phyloP scores from a whole-genome alignment of 208 protist species.

The Trypanosoma vivax region DNA sequence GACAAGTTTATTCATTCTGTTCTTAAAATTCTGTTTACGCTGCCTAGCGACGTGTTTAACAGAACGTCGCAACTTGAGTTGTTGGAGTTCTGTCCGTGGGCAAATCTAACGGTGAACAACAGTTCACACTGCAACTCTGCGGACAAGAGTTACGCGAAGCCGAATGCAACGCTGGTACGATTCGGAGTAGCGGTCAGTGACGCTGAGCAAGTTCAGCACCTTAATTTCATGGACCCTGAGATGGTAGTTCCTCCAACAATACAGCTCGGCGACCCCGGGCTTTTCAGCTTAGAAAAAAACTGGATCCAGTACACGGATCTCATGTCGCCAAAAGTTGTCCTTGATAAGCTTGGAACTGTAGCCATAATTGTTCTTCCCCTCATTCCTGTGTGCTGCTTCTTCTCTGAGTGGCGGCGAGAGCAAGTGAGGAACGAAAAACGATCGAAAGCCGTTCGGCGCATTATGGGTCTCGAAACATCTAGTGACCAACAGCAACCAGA shows the following conservation, averaged over 20 bases:
- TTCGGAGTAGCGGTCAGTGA: conserved; percentile 3
- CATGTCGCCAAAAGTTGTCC: not conserved
- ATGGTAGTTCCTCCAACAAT: not conserved
- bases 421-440: not conserved
- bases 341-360: not conserved
- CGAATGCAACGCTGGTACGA: conserved; percentile 4
- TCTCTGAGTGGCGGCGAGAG: conserved; percentile 5
- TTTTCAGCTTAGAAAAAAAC: not conserved
- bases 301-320: not conserved
- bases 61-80: conserved; percentile 6
- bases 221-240: not conserved
- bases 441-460: conserved; percentile 6
- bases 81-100: conserved; percentile 17
- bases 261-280: conserved; percentile 1
- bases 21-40: not conserved
- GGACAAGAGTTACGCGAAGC: too few relatives aligned
- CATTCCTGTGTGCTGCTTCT: not conserved
- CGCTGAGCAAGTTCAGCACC: not conserved
- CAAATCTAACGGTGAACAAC: not conserved
- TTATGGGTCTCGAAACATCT: not conserved
- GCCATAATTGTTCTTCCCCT: conserved; percentile 5
- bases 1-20: conserved; percentile 2
- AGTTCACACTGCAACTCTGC: conserved; percentile 8
- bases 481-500: not conserved
- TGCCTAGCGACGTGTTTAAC: not conserved